Base-by-base conservation (phyloP, 2,329 filamentous ascomycete species). In the Xylariaceae sp. region DNA sequence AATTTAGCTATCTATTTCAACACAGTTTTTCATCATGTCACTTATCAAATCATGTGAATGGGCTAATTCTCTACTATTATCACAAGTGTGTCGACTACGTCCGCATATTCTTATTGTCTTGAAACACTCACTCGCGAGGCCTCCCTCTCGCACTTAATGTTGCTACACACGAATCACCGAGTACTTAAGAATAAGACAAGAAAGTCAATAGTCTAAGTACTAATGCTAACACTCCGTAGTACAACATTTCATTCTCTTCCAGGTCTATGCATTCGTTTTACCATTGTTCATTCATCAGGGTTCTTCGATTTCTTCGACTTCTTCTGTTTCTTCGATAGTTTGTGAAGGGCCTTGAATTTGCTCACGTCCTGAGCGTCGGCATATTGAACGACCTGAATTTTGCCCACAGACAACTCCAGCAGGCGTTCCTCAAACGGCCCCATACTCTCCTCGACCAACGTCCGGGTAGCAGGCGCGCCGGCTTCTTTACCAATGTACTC, bases 351-450 rank as follows among this genome's bases (percentile, higher is more conserved):
- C 40, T 62, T 65, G 42, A 67, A 63, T 23, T 61, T 56, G 10
- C 47, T 45, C 20, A 62, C 50, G 9, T 67, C 59, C 50, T 65
- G 60, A 32, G 52, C 65, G 49, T 75, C 73, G 2, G 78, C 77
- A 62, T 73, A 80, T 18, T 74, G 68, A 54, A 70, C 75, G 2
- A 81, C 74, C 44, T 78, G 77, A 3, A 78, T 74, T 14, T 64
- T 68, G 0, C 79, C 79, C 0, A 73, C 74, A 18, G 77, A 73
- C 61, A 82, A 54, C 42, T 74, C 68, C 14, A 84, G 64, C 16
- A 84, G 57, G 56, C 79, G 77, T 45, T 75, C 68, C 67, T 85
- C 81, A 66, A 79, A 84, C 1, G 79, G 80, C 0, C 81, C 81
- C 3, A 85, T 62, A 3, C 73, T 77, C 64, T 84, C 82, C 62